Base-by-base conservation (phyloP, 805 yeast species). In the Suhomyces faveliae region DNA sequence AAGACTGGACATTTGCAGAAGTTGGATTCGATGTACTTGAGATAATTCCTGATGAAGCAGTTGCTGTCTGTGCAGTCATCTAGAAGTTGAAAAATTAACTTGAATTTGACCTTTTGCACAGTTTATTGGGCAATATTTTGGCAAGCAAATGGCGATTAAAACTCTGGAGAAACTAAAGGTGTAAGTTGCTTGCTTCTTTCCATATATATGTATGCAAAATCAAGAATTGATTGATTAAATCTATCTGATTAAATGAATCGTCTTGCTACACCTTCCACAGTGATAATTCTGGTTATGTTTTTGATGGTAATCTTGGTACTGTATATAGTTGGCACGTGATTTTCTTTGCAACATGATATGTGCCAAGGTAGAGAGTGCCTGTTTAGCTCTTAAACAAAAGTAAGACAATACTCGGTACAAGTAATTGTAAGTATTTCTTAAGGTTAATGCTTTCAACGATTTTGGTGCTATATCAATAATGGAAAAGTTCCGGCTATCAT, bases 11-110 rank as follows among this genome's bases (percentile, higher is more conserved):
- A 37, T 21, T 37, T 19, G 25, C 17, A 19, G 23, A 12, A 19
- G 5, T 20, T 19, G 25, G 15, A 7, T 12, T n/a, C 17, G 40
- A 37, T 15, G 40, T 21, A 33, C 37, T 33, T 15, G 37, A 5
- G 15, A 21, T 37, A 12, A 37, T 37, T 19, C 24, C 13, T 37
- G 40, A 21, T 3, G 42, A 19, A 23, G 42, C 27, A 23, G 30
- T 22, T 9, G 42, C 42, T 9, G 40, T 37, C 25, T 19, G 25
- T 20, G 40, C 13, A 19, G 40, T 37, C 40, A 37, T 37, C 15
- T 17, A 33, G 21, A 33, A 33, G 21, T 12, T 33, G 37, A 33
- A 33, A 33, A 33, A 33, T 33, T 33, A 17, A 33, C 21, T 8
- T 33, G 21, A 15, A 11, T 9, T 15, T 33, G 37, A 33, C 21